Evolutionary conservation across 306 rosid species (phyloP).

Genomic region (Prunus dulcis): DNA sequence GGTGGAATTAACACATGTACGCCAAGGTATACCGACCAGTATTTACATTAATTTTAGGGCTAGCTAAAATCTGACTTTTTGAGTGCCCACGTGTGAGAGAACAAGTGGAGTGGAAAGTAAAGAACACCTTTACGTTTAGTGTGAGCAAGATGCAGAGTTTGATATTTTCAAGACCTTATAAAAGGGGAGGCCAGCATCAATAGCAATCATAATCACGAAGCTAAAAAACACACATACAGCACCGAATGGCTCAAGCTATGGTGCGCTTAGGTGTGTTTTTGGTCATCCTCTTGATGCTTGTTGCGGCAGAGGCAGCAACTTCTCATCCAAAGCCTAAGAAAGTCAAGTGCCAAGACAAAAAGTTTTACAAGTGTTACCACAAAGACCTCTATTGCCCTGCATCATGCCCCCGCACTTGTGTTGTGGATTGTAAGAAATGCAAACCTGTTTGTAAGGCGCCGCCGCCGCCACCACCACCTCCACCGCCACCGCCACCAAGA

Average conservation of each 20-base stretch:
- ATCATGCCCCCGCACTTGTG: slow-evolving; percentile 31
- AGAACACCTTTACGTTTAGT: neutral
- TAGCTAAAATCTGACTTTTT: neutral
- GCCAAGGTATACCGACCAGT: neutral
- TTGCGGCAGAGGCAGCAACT: slow-evolving; percentile 21
- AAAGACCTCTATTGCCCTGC: slow-evolving; percentile 23
- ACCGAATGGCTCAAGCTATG: slow-evolving; percentile 12
- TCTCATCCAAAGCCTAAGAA: slow-evolving; percentile 23
- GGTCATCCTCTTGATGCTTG: slow-evolving; percentile 12
- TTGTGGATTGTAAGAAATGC: slow-evolving; percentile 30
- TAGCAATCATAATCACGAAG: neutral
- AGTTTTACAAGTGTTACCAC: slow-evolving; percentile 28
- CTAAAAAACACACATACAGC: neutral
- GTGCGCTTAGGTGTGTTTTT: slow-evolving; percentile 10
- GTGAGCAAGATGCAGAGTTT: neutral
- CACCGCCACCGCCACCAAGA: slow-evolving; percentile 25
- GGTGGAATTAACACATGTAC: no score
- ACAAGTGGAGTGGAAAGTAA: slow-evolving; percentile 4
- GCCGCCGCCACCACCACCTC: slow-evolving; percentile 10
- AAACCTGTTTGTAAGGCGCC: slow-evolving; percentile 24
- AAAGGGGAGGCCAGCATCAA: neutral
- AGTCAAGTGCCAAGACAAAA: slow-evolving; percentile 41
- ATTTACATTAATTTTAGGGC: neutral
- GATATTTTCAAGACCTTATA: neutral
- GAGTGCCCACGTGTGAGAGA: neutral